Evolutionary conservation across 106 monocot genomes (phyloP).

Genomic region (Allium sativum): DNA sequence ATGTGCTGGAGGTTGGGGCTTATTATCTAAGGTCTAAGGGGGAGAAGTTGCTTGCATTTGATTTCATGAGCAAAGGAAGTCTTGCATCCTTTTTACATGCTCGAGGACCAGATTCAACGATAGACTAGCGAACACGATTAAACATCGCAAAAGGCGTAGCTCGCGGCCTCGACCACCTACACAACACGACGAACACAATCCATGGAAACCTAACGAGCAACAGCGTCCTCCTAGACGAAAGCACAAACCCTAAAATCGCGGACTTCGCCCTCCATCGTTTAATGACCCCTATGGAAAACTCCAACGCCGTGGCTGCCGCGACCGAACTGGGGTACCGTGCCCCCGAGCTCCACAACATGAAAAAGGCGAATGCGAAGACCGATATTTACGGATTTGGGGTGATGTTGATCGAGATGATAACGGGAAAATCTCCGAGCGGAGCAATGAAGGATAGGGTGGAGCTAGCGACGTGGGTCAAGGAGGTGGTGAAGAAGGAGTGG

Average conservation of each 20-base stretch:
- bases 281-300: conserved; percentile 55
- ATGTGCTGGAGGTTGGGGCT: conserved; percentile 54
- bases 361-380: conserved; percentile 64
- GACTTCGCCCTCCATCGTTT: conserved; percentile 66
- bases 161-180: conserved; percentile 47
- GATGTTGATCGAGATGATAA: conserved; percentile 75
- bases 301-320: conserved; percentile 49
- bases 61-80: conserved; percentile 84
- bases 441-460: conserved; percentile 61
- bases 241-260: conserved; percentile 35
- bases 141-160: conserved; percentile 50
- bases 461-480: conserved; percentile 82
- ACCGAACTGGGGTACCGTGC: conserved; percentile 73
- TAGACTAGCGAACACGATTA: conserved; percentile 63
- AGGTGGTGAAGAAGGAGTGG: conserved; percentile 92
- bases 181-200: conserved; percentile 39
- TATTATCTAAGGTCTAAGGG: conserved; percentile 90
- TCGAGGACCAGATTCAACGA: conserved; percentile 44
- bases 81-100: conserved; percentile 75
- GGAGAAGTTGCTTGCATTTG: conserved; percentile 88
- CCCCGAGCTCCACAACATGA: conserved; percentile 74
- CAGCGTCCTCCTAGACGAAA: conserved; percentile 60
- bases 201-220: conserved; percentile 76
- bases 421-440: conserved; percentile 76
- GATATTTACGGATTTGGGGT: conserved; percentile 85